Evolutionary conservation across 352 stramenopile species (phyloP).

Genomic region (Blastocystis sp.): DNA sequence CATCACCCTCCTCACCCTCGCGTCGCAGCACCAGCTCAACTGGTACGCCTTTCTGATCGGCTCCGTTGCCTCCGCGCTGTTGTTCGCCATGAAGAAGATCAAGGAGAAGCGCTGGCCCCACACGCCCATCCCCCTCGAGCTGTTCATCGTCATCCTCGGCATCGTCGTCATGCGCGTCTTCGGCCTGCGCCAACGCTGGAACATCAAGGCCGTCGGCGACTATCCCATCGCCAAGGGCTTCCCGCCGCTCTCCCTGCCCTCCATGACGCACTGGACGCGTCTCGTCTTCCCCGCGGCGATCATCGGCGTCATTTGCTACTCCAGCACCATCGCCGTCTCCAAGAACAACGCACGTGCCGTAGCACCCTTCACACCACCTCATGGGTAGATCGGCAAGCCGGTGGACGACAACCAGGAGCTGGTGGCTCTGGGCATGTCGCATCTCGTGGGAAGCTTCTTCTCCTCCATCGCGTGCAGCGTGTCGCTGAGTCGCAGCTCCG

Average conservation of each 20-base stretch:
- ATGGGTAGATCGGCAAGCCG: slow-evolving; percentile 56
- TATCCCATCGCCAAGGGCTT: slow-evolving; percentile 16
- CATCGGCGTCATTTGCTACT: slow-evolving; percentile 57
- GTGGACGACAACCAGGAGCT: slow-evolving; percentile 71
- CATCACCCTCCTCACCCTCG: slow-evolving; percentile 20
- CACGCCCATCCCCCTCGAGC: neutral
- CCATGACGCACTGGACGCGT: neutral
- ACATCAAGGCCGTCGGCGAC: slow-evolving; percentile 21
- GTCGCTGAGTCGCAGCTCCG: slow-evolving; percentile 33
- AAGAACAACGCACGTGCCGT: slow-evolving; percentile 54
- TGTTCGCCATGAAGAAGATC: slow-evolving; percentile 3
- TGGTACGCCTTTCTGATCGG: slow-evolving; percentile 29
- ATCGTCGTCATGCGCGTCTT: slow-evolving; percentile 36
- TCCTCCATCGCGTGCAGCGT: slow-evolving; percentile 48
- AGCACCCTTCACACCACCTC: neutral
- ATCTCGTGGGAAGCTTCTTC: slow-evolving; percentile 69
- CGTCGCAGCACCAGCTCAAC: neutral
- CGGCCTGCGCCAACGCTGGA: slow-evolving; percentile 63
- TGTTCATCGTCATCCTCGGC: slow-evolving; percentile 64
- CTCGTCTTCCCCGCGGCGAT: slow-evolving; percentile 8
- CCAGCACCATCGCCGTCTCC: slow-evolving; percentile 67
- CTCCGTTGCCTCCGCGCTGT: neutral
- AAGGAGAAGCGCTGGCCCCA: neutral
- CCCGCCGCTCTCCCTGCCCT: slow-evolving; percentile 9
- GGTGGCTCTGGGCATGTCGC: slow-evolving; percentile 68